Conservation (phyloP, 495 filamentous ascomycete species). For the Annulohypoxylon moriforme region DNA sequence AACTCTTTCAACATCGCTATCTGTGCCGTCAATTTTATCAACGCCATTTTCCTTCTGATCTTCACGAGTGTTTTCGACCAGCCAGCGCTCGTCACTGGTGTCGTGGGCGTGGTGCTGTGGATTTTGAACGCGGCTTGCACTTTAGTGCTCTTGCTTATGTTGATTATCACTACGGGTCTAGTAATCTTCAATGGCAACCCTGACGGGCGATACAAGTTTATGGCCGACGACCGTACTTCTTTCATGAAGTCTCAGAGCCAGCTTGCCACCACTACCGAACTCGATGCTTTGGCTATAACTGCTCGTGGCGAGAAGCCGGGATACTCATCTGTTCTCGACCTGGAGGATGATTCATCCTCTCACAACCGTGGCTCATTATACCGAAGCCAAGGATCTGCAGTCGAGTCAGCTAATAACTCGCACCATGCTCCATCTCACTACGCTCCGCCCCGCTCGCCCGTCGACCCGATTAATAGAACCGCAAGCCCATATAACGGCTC, state of each 20-base stretch:
- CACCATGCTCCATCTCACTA: slow-evolving; percentile 36
- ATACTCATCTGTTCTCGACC: slow-evolving; percentile 69
- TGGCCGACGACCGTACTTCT: slow-evolving; percentile 94
- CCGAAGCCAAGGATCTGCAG: slow-evolving; percentile 38
- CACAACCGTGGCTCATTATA: slow-evolving; percentile 55
- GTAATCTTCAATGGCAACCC: slow-evolving; percentile 93
- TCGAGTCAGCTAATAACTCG: slow-evolving; percentile 36
- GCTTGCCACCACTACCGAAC: slow-evolving; percentile 77
- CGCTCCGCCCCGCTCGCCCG: slow-evolving; percentile 30
- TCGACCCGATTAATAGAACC: slow-evolving; percentile 38
- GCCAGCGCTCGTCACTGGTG: slow-evolving; percentile 86
- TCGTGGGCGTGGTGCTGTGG: slow-evolving; percentile 95
- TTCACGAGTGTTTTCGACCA: slow-evolving; percentile 85
- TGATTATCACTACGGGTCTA: slow-evolving; percentile 85
- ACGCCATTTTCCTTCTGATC: slow-evolving; percentile 84
- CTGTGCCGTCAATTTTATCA: slow-evolving; percentile 87
- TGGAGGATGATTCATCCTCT: slow-evolving; percentile 82
- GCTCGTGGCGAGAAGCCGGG: slow-evolving; percentile 86
- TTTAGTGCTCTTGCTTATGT: slow-evolving; percentile 85
- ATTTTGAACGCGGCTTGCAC: slow-evolving; percentile 89
- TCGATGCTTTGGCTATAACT: slow-evolving; percentile 91
- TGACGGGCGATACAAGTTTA: slow-evolving; percentile 94
- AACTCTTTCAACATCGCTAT: slow-evolving; percentile 98
- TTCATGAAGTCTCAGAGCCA: slow-evolving; percentile 98
- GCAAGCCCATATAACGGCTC: slow-evolving; percentile 38